Evolutionary conservation across 2,329 filamentous ascomycete genomes (phyloP), one percentile per base, ranked within the genome.

Genomic region (Aspergillus fumigatus): DNA sequence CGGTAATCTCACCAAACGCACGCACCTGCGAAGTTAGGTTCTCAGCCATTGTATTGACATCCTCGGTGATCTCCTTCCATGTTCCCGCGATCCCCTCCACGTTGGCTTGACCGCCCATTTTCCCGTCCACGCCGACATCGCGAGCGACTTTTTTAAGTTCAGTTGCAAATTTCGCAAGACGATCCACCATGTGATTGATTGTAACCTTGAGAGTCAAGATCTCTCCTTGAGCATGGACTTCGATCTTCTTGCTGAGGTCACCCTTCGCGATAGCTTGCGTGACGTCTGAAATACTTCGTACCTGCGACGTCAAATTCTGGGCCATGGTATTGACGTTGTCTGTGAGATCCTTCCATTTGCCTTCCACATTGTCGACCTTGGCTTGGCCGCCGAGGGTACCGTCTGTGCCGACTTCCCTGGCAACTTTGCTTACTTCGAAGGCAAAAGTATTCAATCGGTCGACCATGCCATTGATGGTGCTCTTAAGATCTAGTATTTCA

Each of bases 181-280:
- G 86, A 71, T 92, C 92, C 63, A 97, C 93, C 93, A 97, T 97
- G 85, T 97, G 93, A 73, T 97, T 97, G 79, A 97, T 96, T 47
- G 93, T 97, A 70, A 95, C 91, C 72, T 97, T 97, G 52, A 97
- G 79, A 2, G 96, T 88, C 62, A 94, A 84, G 62, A 97, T 96
- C 75, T 97, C 93, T 75, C 93, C 93, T 74, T 93, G 92, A 53
- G 93, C 93, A 67, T 96, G 89, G 7, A 97, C 93, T 63, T 96
- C 89, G 67, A 97, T 96, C 77, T 94, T 94, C 74, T 92, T 89
- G 74, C 89, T 95, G 85, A 97, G 91, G 76, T 97, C 91, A 69
- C 93, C 93, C 70, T 94, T 92, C 62, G 92, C 92, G 74, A 96
- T 96, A 63, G 92, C 92, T 74, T 96, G 92, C 1, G 92, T 96